Evolutionary conservation across 345 rosid species (phyloP), one percentile per base, ranked within the genome.

Genomic region (Tarenaya hassleriana): DNA sequence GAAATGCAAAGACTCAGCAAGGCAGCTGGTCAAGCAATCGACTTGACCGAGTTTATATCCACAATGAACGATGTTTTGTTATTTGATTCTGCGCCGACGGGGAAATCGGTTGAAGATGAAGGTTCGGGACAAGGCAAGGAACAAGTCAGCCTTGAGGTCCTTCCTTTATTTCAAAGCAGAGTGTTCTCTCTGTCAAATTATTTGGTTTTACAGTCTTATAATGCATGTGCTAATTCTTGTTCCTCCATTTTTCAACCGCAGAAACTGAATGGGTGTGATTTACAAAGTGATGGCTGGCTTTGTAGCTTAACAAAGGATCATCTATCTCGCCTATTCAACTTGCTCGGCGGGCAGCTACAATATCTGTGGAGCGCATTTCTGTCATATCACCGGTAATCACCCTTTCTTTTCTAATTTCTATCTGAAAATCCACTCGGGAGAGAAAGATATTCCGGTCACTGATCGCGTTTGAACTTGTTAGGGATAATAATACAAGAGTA

Each of bases 361-460:
- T 73, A 69, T 71, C 75, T 92, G 47, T 92, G 97, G 97, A 79
- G 60, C 69, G 64, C 62, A 34, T 85, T 92, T 73, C 77, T 92
- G 34, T 77, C 62, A 70, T 83, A 84, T 66, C 98, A 92, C 85
- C 75, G 98, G 98, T 92, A 77, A 2, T 48, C 47, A 39, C 12
- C 47, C 47, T 1, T 11, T 40, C 33, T 24, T 24, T 18, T 35
- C 12, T 24, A 16, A 34, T 42, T 55, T 46, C 20, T 44, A 20
- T 43, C 9, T 40, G 43, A 18, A 38, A 40, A 10, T 14, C 5
- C n/a, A n/a, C n/a, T 32, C 39, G 34, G 27, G 7, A 34, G 34
- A 52, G 10, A 48, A 40, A 7, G 41, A 41, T 27, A 48, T 42
- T 34, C 41, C 37, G 41, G 50, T 15, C 39, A 29, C 48, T 56